phyloP scores from a whole-genome alignment of 345 rosid species.

The Gossypium bickii region DNA sequence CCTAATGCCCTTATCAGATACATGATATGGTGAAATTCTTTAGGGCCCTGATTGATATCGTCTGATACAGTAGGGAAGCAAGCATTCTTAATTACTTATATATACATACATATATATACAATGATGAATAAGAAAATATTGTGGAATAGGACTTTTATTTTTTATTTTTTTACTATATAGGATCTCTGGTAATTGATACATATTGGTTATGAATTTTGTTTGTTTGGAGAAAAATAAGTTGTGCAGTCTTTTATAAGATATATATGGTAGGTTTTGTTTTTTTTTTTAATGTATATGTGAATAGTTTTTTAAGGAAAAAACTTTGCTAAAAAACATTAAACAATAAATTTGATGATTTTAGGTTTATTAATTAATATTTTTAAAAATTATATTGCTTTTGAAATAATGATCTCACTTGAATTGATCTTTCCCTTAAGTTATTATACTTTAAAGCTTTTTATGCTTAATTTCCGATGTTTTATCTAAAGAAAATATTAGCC shows the following conservation, averaged over 20 bases:
- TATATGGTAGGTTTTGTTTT: not conserved
- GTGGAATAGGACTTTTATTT: not conserved
- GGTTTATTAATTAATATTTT: too few relatives aligned
- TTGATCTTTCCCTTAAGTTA: too few relatives aligned
- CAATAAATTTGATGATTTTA: too few relatives aligned
- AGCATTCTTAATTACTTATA: constrained; percentile 5
- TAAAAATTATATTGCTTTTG: too few relatives aligned
- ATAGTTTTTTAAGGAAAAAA: not conserved
- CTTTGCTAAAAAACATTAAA: too few relatives aligned
- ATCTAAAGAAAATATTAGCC: too few relatives aligned
- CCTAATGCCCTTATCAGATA: not conserved
- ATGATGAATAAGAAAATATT: constrained; percentile 22
- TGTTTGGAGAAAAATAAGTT: not conserved
- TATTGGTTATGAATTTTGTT: not conserved
- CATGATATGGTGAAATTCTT: constrained; percentile 7
- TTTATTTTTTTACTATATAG: not conserved
- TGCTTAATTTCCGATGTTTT: too few relatives aligned
- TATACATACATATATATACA: not conserved
- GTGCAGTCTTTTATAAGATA: not conserved
- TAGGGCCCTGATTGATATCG: constrained; percentile 4
- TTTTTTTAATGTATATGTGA: not conserved
- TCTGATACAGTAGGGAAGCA: not conserved
- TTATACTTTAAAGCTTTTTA: too few relatives aligned
- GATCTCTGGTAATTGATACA: not conserved
- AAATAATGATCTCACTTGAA: too few relatives aligned